Evolutionary conservation across 208 protist genomes (phyloP), one percentile per base, ranked within the genome.

Genomic region (Balamuthia mandrillaris): DNA sequence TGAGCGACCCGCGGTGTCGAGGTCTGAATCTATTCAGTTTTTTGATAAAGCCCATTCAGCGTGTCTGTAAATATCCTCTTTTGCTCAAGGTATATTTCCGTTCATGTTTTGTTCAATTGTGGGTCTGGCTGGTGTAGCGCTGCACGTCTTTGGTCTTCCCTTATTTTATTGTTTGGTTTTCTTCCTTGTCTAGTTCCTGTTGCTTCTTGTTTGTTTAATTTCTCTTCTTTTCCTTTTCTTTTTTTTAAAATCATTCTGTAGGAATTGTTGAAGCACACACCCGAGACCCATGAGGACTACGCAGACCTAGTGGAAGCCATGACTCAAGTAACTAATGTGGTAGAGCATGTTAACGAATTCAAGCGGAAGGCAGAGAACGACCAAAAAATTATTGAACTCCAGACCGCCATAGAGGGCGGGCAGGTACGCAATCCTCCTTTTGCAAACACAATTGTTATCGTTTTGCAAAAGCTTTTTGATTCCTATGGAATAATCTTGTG

Each of bases 301-400:
- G 52, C n/a, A 6, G 61, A 81, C 49, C 24, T 81, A 0, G 31
- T 63, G 49, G 39, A 61, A 31, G 72, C 72, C 7, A 42, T 63
- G 37, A 29, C 12, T 4, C 47, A 81, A 35, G 61, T 81, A 10
- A 39, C 37, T 2, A 81, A 63, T 42, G 61, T 81, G 45, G 61
- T 81, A 33, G 72, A 29, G 21, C 37, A 45, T 42, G 72, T 51
- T 33, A 81, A 81, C 52, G 72, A 81, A 33, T 37, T 42, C 37
- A 81, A 81, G 42, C 45, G 72, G 6, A 63, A 49, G 5, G 72
- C 45, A 2, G 72, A 81, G 31, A 81, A 54, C 52, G 42, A 63
- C 49, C 47, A 81, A 39, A 24, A 27, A 4, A 29, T 81, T 21
- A 35, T 81, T 18, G 45, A 56, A 27, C 0, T 81, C 31, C 72